Evolutionary conservation across 768 basidiomycete species (phyloP), one percentile per base, ranked within the genome.

Genomic region (Boletus rubropictus): DNA sequence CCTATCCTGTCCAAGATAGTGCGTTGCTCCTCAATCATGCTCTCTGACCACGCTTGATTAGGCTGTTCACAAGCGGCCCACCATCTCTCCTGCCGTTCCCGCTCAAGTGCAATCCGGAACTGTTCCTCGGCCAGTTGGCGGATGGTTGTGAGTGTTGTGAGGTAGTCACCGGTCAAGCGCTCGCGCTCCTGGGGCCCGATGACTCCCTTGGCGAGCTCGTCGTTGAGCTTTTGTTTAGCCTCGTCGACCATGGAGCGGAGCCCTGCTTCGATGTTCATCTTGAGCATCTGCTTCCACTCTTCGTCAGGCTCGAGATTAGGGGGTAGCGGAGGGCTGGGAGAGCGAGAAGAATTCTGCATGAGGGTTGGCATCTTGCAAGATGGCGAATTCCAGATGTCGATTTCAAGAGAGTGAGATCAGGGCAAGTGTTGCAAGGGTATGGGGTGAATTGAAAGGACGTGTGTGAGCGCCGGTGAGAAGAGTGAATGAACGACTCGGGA

Each of bases 171-270:
- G 53, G 54, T 56, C 29, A 78, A 57, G 15, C 61, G 64, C 14
- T 73, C 63, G 6, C 73, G 67, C 39, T 64, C 55, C 15, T 14
- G 4, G 14, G 29, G 29, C 2, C 14, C 29, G 29, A 5, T 31
- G 29, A 14, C 5, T 14, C 29, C 14, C 29, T 73, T 63, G 57
- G 71, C 70, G 11, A 87, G 67, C 59, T 79, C 74, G 14, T 68
- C 63, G 29, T 79, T 72, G 29, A 79, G 64, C 49, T 76, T 79
- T 48, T 78, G 73, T 65, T 81, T 81, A n/a, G 86, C 79, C 49
- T 84, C 84, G 45, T 81, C 74, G 50, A 84, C 73, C 53, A 64
- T 60, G 35, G 64, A 58, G 33, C 53, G 58, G 39, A 72, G 57
- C 8, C 66, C 67, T 2, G 70, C 68, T 54, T 80, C 77, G 56